A percentile compares a stretch with the other conserved stretches of the same genome.
Evolutionary conservation across 2,329 filamentous ascomycete genomes (phyloP).

Genomic region (Triangularia setosa): DNA sequence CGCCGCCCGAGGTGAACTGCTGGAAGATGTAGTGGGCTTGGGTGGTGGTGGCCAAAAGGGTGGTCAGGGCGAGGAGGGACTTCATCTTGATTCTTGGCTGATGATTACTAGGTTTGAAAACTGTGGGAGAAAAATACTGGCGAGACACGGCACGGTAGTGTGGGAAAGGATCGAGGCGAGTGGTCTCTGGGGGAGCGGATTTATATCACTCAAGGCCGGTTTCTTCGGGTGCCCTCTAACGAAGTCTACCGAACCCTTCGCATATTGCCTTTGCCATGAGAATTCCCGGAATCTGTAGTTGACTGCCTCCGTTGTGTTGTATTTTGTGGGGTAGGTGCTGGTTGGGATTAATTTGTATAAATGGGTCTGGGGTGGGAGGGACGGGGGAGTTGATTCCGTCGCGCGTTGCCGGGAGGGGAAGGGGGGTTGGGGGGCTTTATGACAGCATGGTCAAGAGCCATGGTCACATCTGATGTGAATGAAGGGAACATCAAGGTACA

Average conservation of each 20-base stretch:
- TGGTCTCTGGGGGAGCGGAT: not conserved
- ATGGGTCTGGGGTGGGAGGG: not conserved
- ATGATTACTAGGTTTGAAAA: not conserved
- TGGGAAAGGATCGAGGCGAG: not conserved
- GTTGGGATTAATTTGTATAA: slow-evolving; percentile 2
- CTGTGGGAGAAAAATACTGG: not conserved
- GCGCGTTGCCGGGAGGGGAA: not conserved
- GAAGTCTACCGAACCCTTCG: not conserved
- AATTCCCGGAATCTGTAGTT: not conserved
- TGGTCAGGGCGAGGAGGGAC: slow-evolving; percentile 15
- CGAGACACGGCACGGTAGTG: slow-evolving; percentile 5
- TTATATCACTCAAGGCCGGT: not conserved
- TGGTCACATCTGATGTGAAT: not conserved
- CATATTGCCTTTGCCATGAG: not conserved
- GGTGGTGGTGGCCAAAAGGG: slow-evolving; percentile 26
- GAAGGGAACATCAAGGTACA: not conserved
- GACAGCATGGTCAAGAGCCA: not conserved
- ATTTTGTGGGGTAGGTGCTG: not conserved
- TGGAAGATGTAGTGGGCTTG: slow-evolving; percentile 42
- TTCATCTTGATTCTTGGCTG: slow-evolving; percentile 18
- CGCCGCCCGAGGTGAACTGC: slow-evolving; percentile 32
- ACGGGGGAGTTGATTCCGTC: not conserved
- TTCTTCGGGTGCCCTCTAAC: not conserved
- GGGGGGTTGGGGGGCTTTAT: not conserved
- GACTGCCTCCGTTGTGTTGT: not conserved